These are phyloP conservation scores for Gloeopeniophorella convolvens DNA, from an alignment of 768 basidiomycete species.

Conservation along the genomic window DNA sequence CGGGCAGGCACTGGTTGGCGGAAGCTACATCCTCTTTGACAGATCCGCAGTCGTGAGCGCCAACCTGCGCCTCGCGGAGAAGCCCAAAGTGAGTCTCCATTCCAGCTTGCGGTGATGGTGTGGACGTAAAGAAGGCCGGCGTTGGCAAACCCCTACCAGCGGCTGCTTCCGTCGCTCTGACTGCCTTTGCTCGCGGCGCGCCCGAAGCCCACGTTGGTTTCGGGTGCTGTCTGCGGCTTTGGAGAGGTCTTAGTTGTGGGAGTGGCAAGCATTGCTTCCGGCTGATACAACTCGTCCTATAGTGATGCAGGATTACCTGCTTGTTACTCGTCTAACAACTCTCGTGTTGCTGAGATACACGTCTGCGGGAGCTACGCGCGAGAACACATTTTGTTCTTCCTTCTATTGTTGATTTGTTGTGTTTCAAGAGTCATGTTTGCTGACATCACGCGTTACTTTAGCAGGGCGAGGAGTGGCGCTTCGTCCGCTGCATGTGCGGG, in stretches of 20 bases:
- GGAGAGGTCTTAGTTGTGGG: constrained; percentile 25
- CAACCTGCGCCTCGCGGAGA: constrained; percentile 42
- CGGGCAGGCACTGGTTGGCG: constrained; percentile 78
- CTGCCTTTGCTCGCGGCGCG: constrained; percentile 3
- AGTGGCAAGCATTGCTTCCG: constrained; percentile 37
- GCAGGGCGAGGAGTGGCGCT: constrained; percentile 57
- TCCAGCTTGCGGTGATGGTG: constrained; percentile 14
- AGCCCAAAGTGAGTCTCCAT: constrained; percentile 48
- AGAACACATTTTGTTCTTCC: constrained; percentile 51
- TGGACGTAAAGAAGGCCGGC: constrained; percentile 95
- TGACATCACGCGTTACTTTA: constrained; percentile 25
- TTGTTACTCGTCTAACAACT: constrained; percentile 77
- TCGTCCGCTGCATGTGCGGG: constrained; percentile 77
- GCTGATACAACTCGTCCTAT: constrained; percentile 96
- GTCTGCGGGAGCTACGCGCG: constrained; percentile 84
- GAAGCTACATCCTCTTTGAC: constrained; percentile 81
- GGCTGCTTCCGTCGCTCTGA: constrained; percentile 35
- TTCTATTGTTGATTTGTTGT: constrained; percentile 10
- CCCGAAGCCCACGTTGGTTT: constrained; percentile 63
- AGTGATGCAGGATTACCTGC: constrained; percentile 36
- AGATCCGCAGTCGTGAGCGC: constrained; percentile 45
- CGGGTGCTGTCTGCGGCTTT: constrained; percentile 22
- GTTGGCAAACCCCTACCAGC: constrained; percentile 56
- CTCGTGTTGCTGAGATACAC: constrained; percentile 61
- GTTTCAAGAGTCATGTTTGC: constrained; percentile 10